A percentile compares a stretch with the other conserved stretches of the same genome.
Evolutionary conservation across 345 rosid species (phyloP).

Genomic region (Citrus australasica): DNA sequence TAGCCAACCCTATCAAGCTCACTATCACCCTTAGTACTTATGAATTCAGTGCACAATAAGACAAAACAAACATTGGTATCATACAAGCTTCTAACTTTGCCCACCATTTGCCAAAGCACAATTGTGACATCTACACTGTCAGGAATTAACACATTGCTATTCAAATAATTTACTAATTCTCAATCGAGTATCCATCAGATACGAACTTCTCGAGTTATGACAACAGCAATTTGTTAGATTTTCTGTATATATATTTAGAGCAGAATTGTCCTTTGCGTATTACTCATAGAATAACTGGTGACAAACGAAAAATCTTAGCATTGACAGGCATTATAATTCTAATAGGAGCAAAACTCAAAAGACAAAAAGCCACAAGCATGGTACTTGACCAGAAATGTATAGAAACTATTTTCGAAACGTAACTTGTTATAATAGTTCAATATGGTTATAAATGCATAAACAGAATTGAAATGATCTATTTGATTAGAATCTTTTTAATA

Average conservation of each 20-base stretch:
- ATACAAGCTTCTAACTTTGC: neutral
- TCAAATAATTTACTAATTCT: neutral
- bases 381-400: neutral
- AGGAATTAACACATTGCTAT: neutral
- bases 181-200: neutral
- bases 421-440: neutral
- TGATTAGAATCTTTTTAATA: neutral
- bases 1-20: neutral
- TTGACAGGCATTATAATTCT: neutral
- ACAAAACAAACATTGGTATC: neutral
- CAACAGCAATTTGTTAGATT: neutral
- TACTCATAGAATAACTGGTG: too few relatives aligned
- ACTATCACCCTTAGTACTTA: neutral
- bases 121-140: neutral
- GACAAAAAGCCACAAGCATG: neutral
- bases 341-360: neutral
- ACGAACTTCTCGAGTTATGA: neutral
- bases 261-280: neutral
- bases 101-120: neutral
- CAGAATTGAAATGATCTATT: neutral
- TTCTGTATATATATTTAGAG: neutral
- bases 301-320: neutral
- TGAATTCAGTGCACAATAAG: neutral
- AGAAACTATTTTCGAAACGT: neutral
- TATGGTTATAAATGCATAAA: conserved; percentile 3